These are phyloP conservation scores for Magnusiomyces paraingens DNA, from an alignment of 1,139 yeast species.

Conservation along the genomic window DNA sequence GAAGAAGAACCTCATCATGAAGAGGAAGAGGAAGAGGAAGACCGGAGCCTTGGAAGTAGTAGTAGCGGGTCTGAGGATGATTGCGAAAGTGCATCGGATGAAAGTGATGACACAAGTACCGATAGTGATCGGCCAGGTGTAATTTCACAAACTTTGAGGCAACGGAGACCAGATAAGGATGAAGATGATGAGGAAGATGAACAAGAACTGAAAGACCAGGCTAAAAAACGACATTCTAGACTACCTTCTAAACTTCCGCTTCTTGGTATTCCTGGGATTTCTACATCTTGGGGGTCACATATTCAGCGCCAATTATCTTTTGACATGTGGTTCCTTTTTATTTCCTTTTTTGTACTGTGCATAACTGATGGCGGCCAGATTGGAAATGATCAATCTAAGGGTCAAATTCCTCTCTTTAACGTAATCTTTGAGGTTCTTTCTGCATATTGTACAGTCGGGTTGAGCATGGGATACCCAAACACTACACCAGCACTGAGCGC, in stretches of 20 bases:
- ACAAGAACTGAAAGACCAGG: not conserved
- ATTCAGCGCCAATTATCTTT: slow-evolving; percentile 85
- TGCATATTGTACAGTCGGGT: slow-evolving; percentile 94
- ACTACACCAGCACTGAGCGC: slow-evolving; percentile 64
- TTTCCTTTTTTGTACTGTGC: slow-evolving; percentile 80
- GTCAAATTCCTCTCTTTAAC: slow-evolving; percentile 60
- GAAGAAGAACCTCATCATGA: slow-evolving; percentile 25
- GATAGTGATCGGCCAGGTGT: not conserved
- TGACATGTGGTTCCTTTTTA: slow-evolving; percentile 87
- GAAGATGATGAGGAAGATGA: not conserved
- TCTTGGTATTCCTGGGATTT: not conserved
- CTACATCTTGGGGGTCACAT: slow-evolving; percentile 52
- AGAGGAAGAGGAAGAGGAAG: not conserved
- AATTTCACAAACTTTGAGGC: not conserved
- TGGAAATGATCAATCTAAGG: slow-evolving; percentile 32
- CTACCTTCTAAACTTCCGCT: slow-evolving; percentile 15
- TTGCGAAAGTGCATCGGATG: not conserved
- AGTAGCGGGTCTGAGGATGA: not conserved
- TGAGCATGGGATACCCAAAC: slow-evolving; percentile 74
- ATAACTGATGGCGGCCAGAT: slow-evolving; percentile 72
- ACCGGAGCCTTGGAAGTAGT: not conserved
- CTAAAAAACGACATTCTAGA: not conserved
- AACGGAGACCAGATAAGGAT: slow-evolving; percentile 29
- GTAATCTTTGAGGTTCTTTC: slow-evolving; percentile 82
- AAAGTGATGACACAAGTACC: not conserved